Base-by-base conservation (phyloP, 2,329 filamentous ascomycete species). In the Aureobasidium sp. region DNA sequence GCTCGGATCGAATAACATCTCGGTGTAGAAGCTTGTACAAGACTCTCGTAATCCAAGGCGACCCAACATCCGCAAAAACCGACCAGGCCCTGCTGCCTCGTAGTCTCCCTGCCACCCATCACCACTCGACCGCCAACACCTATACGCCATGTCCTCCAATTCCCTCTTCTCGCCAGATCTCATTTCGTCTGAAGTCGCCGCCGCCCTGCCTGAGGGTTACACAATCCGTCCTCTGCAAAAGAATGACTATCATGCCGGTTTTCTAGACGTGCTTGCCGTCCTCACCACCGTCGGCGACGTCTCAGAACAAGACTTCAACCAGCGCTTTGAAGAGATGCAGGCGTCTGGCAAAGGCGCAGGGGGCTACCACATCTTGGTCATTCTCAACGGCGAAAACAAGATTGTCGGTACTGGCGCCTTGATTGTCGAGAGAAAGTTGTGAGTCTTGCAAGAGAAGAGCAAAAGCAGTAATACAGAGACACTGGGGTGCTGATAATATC, bases 201-300 rank as follows among this genome's bases (percentile, higher is more conserved):
- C 85, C 42, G 81, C 79, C 19, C 85, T 97, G 0, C 93, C 94
- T 45, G 78, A 86, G 67, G 87, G 88, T 68, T 97, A 97, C 79
- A 84, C 80, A 29, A 83, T 95, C 70, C 90, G 94, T 27, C 85
- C 93, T 0, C 81, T 97, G 53, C 84, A 87, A 67, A 84, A 84
- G 67, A 81, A 81, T 68, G 94, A 99, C 76, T 96, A 87, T 76
- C 77, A 82, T 60, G 81, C 81, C 35, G 91, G 91, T 64, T 96
- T 96, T 74, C 85, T 99, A 67, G 90, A 96, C 70, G 93, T 94
- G 63, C 79, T 99, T 65, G 85, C 90, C 47, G 91, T 96, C 38
- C 80, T 99, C 68, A 97, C 94, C 2, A 94, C 89, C 8, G 93
- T 97, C 25, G 94, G 94, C 64, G 90, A 96, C 63, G 87, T 96